Conservation (phyloP, 805 yeast species). For the Kodamaea jinghongensis region DNA sequence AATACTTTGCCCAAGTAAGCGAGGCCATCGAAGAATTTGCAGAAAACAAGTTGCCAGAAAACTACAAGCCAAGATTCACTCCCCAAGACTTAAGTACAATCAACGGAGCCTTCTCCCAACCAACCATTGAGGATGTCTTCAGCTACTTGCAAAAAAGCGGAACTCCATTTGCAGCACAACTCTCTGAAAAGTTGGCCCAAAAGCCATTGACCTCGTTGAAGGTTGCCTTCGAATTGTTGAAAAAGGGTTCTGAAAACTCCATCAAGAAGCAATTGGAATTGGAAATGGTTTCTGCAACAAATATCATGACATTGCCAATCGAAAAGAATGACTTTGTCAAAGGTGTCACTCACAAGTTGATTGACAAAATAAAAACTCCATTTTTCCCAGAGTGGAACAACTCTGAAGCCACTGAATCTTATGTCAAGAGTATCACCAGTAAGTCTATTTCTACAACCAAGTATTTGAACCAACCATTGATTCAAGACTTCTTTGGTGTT, state of each 20-base stretch:
- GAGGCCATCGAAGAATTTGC: conserved; percentile 76
- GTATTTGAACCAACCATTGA: conserved; percentile 32
- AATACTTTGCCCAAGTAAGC: conserved; percentile 59
- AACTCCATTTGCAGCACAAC: conserved; percentile 61
- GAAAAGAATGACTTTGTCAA: conserved; percentile 58
- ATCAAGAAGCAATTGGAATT: conserved; percentile 65
- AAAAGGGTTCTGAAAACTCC: conserved; percentile 55
- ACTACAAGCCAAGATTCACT: conserved; percentile 57
- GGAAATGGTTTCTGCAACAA: conserved; percentile 75
- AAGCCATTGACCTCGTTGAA: conserved; percentile 81
- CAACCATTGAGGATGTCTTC: conserved; percentile 54
- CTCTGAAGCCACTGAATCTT: conserved; percentile 19
- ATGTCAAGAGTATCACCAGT: conserved; percentile 18
- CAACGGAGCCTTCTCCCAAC: conserved; percentile 61
- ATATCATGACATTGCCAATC: conserved; percentile 57
- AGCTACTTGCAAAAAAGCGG: conserved; percentile 51
- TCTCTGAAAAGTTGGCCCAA: conserved; percentile 52
- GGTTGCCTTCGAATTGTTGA: conserved; percentile 66
- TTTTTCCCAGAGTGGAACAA: conserved; percentile 43
- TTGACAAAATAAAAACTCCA: conserved; percentile 59
- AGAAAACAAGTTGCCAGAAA: conserved; percentile 57
- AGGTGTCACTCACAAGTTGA: conserved; percentile 62
- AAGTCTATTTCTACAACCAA: conserved; percentile 22
- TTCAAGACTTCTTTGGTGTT: conserved; percentile 38
- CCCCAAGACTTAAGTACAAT: conserved; percentile 58